Base-by-base conservation (phyloP, 441 rosid species). In the Erodium chrysanthum region DNA sequence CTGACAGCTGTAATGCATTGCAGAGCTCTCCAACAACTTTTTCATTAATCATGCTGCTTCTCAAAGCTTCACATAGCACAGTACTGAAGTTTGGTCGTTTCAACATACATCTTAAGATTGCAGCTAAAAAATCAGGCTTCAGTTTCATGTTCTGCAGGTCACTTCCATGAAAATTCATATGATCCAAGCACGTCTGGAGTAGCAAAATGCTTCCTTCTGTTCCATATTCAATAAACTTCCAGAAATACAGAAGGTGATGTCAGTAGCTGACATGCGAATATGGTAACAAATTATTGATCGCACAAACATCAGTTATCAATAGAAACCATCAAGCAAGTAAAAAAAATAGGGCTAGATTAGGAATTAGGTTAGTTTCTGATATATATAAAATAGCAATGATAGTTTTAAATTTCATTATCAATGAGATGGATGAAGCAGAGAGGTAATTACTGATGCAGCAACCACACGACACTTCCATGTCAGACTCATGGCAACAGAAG, bases 201-300 rank as follows among this genome's bases (percentile, higher is more conserved):
- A 87, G 78, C 66, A 82, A 69, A 75, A 86, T 68, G 77, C 87
- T 73, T 71, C 80, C 86, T 79, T 82, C 91, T 27, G 75, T 67
- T 65, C 97, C 97, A 84, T 56, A 67, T 63, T 85, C 92, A 69
- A 77, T 75, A 72, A 89, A 80, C 99, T 94, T 84, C 66, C 58
- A 79, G 27, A 1, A 52, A 65, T 12, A 65, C 17, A 27, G 67
- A 61, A 73, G 58, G 54, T 27, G 54, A 6, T 23, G 66, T 22
- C 35, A 68, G 44, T 59, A 60, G 63, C 21, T 46, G 27, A 40
- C 1, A 21, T 65, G 71, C 9, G 48, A 15, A 64, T 7, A 54
- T 15, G 12, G 66, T 61, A 25, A 33, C 9, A 59, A 68, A 54
- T 18, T 54, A 21, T 54, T 40, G 1, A 8, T 18, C 8, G 6